Percentiles rank a stretch among this genome's conserved stretches.
These are phyloP conservation scores for Trypanosoma rangeli DNA, from an alignment of 208 protist genomes.

Conservation along the genomic window DNA sequence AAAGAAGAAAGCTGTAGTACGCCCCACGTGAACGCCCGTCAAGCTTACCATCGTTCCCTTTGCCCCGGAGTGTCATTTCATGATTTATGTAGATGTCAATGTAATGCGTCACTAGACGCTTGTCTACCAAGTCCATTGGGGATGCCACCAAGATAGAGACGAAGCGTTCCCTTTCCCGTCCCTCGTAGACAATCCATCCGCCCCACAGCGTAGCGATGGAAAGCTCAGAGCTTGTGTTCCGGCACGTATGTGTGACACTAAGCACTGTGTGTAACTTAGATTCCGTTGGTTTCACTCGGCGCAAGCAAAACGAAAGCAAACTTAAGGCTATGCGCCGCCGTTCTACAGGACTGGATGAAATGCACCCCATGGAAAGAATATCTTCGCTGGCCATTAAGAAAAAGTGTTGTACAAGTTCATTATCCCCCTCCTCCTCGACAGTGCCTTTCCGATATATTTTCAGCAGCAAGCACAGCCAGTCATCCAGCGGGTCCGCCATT, in stretches of 20 bases:
- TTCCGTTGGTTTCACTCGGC: constrained; percentile 15
- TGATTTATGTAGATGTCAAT: constrained; percentile 27
- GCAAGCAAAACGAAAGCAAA: constrained; percentile 20
- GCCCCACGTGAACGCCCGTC: constrained; percentile 8
- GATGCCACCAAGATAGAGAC: constrained; percentile 21
- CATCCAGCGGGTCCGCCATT: constrained; percentile 4
- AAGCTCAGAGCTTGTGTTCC: constrained; percentile 15
- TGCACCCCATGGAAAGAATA: constrained; percentile 10
- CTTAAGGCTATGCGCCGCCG: constrained; percentile 18
- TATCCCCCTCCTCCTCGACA: constrained; percentile 3
- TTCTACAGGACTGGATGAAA: background rate
- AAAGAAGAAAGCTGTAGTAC: constrained; percentile 34
- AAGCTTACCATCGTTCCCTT: constrained; percentile 3
- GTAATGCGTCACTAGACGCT: constrained; percentile 22
- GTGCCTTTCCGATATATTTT: constrained; percentile 1
- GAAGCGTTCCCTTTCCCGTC: constrained; percentile 27
- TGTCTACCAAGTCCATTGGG: constrained; percentile 24
- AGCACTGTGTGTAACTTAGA: constrained; percentile 17
- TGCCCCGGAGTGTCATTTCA: constrained; percentile 14
- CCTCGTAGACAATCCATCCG: constrained; percentile 32
- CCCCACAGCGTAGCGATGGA: constrained; percentile 25
- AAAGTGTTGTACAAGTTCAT: constrained; percentile 15
- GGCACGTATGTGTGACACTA: constrained; percentile 18
- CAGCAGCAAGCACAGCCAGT: constrained; percentile 24
- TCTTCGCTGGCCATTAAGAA: constrained; percentile 20